These are phyloP conservation scores for Sonneratia caseolaris DNA, from an alignment of 345 rosid species.

Conservation along the genomic window DNA sequence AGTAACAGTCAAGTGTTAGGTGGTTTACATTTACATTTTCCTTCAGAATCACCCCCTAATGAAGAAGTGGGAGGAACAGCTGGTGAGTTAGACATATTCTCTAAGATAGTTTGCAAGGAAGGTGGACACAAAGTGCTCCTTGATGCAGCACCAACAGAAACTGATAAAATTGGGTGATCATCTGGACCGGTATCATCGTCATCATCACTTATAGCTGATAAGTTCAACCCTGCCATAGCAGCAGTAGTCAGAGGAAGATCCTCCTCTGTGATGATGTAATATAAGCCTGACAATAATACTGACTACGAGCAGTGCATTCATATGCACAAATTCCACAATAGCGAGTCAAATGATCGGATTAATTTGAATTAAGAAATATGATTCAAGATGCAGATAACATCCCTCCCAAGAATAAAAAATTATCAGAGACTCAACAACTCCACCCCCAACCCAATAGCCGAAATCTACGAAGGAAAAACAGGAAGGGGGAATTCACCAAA, in stretches of 20 bases:
- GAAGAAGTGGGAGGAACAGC: slow-evolving; percentile 63
- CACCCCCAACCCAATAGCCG: too few species aligned
- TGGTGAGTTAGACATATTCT: slow-evolving; percentile 61
- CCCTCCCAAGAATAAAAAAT: background rate
- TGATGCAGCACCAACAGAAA: slow-evolving; percentile 80
- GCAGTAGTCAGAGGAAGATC: slow-evolving; percentile 70
- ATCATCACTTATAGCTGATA: slow-evolving; percentile 69
- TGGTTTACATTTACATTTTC: slow-evolving; percentile 72
- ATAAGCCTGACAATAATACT: slow-evolving; percentile 92
- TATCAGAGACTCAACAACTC: background rate
- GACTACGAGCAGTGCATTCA: slow-evolving; percentile 86
- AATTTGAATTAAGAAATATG: background rate
- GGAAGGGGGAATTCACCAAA: background rate
- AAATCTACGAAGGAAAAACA: background rate
- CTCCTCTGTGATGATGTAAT: slow-evolving; percentile 89
- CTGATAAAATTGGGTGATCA: slow-evolving; percentile 61
- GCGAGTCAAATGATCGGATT: background rate
- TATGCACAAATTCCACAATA: background rate
- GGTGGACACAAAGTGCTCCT: slow-evolving; percentile 89
- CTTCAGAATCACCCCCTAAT: slow-evolving; percentile 99
- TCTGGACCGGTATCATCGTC: slow-evolving; percentile 45
- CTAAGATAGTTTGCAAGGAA: slow-evolving; percentile 83
- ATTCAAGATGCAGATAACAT: background rate
- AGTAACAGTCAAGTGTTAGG: slow-evolving; percentile 1
- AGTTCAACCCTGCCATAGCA: slow-evolving; percentile 67